Percentiles rank a stretch among this genome's conserved stretches.
Conservation (phyloP, 2,329 filamentous ascomycete genomes). For the Penicillium decumbens region DNA sequence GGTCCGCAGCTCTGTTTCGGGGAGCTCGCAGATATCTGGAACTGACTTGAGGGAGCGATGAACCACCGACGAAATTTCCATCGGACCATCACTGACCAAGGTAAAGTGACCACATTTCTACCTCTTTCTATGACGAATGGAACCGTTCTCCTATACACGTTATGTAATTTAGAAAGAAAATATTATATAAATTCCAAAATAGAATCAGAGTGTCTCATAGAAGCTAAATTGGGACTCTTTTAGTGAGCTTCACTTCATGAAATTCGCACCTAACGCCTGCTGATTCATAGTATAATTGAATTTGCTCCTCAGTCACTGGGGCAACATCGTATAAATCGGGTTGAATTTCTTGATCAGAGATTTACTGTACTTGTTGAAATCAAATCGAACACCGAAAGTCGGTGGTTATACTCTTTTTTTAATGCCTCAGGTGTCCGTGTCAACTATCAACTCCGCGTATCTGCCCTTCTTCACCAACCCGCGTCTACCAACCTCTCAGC, state of each 20-base stretch:
- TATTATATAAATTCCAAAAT: background rate
- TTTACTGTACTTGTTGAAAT: background rate
- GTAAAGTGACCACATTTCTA: background rate
- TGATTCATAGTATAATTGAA: background rate
- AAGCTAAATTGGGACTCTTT: background rate
- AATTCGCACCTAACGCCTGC: too few species aligned
- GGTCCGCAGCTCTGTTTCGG: background rate
- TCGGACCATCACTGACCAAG: background rate
- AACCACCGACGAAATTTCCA: background rate
- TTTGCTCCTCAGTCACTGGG: background rate
- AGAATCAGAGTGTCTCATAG: background rate
- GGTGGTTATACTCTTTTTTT: background rate
- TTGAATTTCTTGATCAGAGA: too few species aligned
- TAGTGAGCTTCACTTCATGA: background rate
- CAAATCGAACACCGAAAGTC: background rate
- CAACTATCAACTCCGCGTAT: slow-evolving; percentile 12
- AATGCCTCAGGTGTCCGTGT: slow-evolving; percentile 22
- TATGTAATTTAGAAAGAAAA: background rate
- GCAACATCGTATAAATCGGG: background rate
- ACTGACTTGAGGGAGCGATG: background rate
- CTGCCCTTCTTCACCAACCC: slow-evolving; percentile 2
- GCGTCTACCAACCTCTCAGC: background rate
- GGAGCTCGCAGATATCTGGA: too few species aligned
- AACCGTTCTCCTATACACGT: background rate
- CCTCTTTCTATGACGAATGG: background rate